A percentile compares a stretch with the other conserved stretches of the same genome.
These are phyloP conservation scores for Pisolithus thermaeus DNA, from an alignment of 1,284 basidiomycete genomes.

Conservation along the genomic window DNA sequence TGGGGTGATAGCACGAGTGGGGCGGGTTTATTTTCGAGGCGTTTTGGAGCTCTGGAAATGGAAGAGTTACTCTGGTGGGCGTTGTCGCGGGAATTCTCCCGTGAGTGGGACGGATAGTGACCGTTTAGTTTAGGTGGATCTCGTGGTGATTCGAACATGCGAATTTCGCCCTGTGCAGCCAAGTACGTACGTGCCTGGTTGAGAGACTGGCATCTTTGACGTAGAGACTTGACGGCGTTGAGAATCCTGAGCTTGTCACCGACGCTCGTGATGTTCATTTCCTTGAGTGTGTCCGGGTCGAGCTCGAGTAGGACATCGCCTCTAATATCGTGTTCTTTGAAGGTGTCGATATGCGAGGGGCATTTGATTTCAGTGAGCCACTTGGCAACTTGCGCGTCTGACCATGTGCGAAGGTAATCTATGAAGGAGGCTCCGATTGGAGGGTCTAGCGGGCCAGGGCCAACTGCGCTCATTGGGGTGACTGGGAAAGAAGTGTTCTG, in stretches of 20 bases:
- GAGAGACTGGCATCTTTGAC: slow-evolving; percentile 47
- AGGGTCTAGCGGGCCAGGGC: slow-evolving; percentile 42
- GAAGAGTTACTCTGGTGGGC: slow-evolving; percentile 22
- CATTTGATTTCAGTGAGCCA: slow-evolving; percentile 76
- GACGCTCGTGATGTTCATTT: slow-evolving; percentile 83
- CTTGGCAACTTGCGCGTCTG: slow-evolving; percentile 60
- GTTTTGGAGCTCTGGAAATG: slow-evolving; percentile 30
- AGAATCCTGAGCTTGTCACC: slow-evolving; percentile 86
- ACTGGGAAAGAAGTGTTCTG: slow-evolving; percentile 37
- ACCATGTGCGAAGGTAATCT: slow-evolving; percentile 65
- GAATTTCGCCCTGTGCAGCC: slow-evolving; percentile 1
- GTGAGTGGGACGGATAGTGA: slow-evolving; percentile 11
- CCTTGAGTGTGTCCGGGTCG: slow-evolving; percentile 79
- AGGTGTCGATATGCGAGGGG: slow-evolving; percentile 59
- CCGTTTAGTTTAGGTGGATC: slow-evolving; percentile 12
- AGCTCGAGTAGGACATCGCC: slow-evolving; percentile 87
- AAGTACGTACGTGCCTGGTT: slow-evolving; percentile 4
- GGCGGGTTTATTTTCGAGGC: slow-evolving; percentile 53
- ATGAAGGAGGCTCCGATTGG: slow-evolving; percentile 52
- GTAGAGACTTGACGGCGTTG: slow-evolving; percentile 75
- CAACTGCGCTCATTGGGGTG: slow-evolving; percentile 33
- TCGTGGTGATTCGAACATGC: slow-evolving; percentile 4
- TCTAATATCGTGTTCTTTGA: slow-evolving; percentile 81
- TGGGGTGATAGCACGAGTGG: slow-evolving; percentile 56
- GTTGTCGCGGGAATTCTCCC: slow-evolving; percentile 14